Percentiles rank a stretch among this genome's conserved stretches.
Conservation (phyloP, 2,329 filamentous ascomycete species). For the Truncatella angustata region DNA sequence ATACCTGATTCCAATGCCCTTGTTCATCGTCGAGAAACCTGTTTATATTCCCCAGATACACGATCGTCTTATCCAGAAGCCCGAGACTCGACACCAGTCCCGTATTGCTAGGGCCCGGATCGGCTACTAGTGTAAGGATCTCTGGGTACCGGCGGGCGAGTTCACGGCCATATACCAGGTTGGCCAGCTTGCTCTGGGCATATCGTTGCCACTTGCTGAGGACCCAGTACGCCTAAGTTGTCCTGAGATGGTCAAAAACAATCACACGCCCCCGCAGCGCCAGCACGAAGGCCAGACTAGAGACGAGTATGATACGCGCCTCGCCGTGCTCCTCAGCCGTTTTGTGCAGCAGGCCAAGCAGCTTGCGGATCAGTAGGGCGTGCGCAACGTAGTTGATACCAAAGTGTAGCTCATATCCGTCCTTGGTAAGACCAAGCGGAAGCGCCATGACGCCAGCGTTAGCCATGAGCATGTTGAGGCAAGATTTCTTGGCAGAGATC, state of each 20-base stretch:
- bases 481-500: not conserved
- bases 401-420: slow-evolving; percentile 6
- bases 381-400: slow-evolving; percentile 1
- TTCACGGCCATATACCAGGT: slow-evolving; percentile 40
- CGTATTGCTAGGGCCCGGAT: slow-evolving; percentile 40
- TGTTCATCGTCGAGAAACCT: not conserved
- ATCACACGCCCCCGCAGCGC: not conserved
- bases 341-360: slow-evolving; percentile 3
- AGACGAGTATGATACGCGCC: slow-evolving; percentile 21
- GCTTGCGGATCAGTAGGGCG: not conserved
- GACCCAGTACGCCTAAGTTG: not conserved
- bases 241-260: not conserved
- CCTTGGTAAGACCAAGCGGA: not conserved
- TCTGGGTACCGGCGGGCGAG: slow-evolving; percentile 35
- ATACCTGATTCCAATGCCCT: slow-evolving; percentile 25
- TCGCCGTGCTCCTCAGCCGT: slow-evolving; percentile 20
- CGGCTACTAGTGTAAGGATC: slow-evolving; percentile 33
- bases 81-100: slow-evolving; percentile 20
- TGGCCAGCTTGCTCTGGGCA: slow-evolving; percentile 36
- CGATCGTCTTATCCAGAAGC: slow-evolving; percentile 9
- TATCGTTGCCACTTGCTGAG: slow-evolving; percentile 26
- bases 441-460: slow-evolving; percentile 3
- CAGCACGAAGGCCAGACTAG: not conserved
- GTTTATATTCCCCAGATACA: slow-evolving; percentile 15
- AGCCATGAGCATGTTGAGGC: not conserved